Base-by-base conservation (phyloP, 306 rosid genomes). In the Vicia faba region DNA sequence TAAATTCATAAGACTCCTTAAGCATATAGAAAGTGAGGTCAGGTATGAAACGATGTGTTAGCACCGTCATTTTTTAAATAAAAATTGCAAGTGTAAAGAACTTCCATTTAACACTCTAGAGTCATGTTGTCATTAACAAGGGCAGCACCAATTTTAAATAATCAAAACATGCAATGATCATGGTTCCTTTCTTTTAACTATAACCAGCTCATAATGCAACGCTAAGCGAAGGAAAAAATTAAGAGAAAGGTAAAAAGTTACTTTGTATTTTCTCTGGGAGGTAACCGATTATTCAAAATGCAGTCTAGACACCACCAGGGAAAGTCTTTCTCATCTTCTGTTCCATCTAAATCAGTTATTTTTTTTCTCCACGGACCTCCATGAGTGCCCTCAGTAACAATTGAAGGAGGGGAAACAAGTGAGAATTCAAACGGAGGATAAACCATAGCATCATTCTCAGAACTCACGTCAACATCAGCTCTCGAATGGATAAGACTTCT, bases 361-460 rank as follows among this genome's bases (percentile, higher is more conserved):
- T 85, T 85, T 85, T 87, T 95, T 45, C 99, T 88, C 99, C 99
- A 95, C 1, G 96, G 97, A 59, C 96, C 99, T 69, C 99, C 99
- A 38, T 95, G 89, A 55, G 84, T 72, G 66, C 99, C 97, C 91
- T 95, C 99, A 0, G 97, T 88, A 62, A 95, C 83, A 67, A 95
- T 81, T 50, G 99, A 95, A 64, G 99, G 97, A 76, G 96, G 84
- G 69, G 95, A 88, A 50, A 69, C 76, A 36, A 73, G 82, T 67
- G 99, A 87, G 87, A 95, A 95, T 78, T 90, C 91, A 69, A 95
- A 95, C 10, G 99, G 99, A 62, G 96, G 97, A 82, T 88, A 86
- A 64, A 95, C 91, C 84, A 82, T 74, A 41, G 91, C 79, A 67
- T 95, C 99, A 71, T 91, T 88, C 70, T 95, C 99, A 11, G 82